Percentiles rank a stretch among this genome's conserved stretches.
Conservation (phyloP, 75 land plant genomes). For the Larix kaempferi region DNA sequence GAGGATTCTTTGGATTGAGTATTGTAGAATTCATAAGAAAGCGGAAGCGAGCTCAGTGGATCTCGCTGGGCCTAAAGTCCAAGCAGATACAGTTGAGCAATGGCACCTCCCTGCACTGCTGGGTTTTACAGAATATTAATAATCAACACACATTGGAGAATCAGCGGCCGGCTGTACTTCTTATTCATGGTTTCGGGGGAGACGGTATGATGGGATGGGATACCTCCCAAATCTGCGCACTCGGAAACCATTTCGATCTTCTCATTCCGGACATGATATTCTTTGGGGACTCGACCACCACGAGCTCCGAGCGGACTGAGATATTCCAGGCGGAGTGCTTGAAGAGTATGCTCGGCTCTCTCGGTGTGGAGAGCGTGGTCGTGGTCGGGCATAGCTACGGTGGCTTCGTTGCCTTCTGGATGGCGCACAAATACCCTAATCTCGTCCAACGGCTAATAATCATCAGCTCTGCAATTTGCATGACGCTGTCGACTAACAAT, state of each 20-base stretch:
- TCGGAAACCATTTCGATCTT: conserved; percentile 33
- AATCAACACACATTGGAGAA: background rate
- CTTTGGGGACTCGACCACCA: conserved; percentile 67
- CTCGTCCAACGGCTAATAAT: conserved; percentile 54
- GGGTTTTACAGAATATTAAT: conserved; percentile 16
- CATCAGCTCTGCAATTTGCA: conserved; percentile 35
- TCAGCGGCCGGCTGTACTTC: conserved; percentile 28
- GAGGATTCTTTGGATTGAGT: background rate
- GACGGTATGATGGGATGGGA: conserved; percentile 62
- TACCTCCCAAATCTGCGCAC: conserved; percentile 20
- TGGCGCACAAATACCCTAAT: conserved; percentile 58
- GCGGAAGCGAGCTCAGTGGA: background rate
- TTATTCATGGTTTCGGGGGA: conserved; percentile 74
- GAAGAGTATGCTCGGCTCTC: conserved; percentile 18
- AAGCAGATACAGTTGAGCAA: conserved; percentile 32
- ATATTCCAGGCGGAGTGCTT: conserved; percentile 68
- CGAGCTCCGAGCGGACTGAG: conserved; percentile 39
- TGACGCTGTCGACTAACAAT: background rate
- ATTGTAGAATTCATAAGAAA: background rate
- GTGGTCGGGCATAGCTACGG: conserved; percentile 72
- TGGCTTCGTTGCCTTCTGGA: conserved; percentile 67
- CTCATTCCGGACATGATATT: conserved; percentile 74
- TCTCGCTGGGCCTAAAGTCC: conserved; percentile 44
- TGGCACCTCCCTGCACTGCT: conserved; percentile 59
- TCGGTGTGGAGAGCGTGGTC: conserved; percentile 30